Base-by-base conservation (phyloP, 306 rosid species). In the Datisca glomerata region DNA sequence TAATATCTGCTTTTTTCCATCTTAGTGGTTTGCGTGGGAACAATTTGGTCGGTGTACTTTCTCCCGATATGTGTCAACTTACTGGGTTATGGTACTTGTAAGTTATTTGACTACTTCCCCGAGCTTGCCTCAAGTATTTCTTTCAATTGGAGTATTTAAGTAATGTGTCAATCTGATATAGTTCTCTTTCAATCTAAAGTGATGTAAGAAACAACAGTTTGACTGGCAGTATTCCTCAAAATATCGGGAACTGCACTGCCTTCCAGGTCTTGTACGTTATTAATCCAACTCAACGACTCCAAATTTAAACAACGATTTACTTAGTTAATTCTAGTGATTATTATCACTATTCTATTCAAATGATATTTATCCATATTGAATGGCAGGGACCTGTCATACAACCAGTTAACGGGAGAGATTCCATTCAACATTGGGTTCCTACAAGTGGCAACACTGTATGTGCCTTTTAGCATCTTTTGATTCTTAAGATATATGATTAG, bases 11-110 rank as follows among this genome's bases (percentile, higher is more conserved):
- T 38, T 38, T 5, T 38, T 17, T 15, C 21, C 22, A 3, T 41
- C 25, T 50, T 24, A 91, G 99, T 35, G 99, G 99, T 17, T 63
- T 91, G 69, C 79, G 99, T 6, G 96, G 94, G 43, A 91, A 91
- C 78, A 85, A 80, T 49, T 73, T 91, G 51, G 82, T 63, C 1
- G 99, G 99, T 37, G 56, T 81, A 6, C 76, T 85, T 18, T 85
- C 99, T 23, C 76, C 86, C 12, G 99, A 91, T 42, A 75, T 91
- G 72, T 91, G 99, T 52, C 99, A 85, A 64, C 65, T 85, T 45
- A 80, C 99, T 37, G 96, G 92, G 16, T 57, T 91, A 56, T 91
- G 99, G 99, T 91, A 85, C 38, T 91, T 91, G 99, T 91, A 80
- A 84, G 99, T 91, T 8, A 11, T 25, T 51, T 49, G n/a, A n/a